Percentiles rank a stretch among this genome's conserved stretches.
Conservation (phyloP, 176 grass and related monocot species). For the Echinochloa phyllopogon region DNA sequence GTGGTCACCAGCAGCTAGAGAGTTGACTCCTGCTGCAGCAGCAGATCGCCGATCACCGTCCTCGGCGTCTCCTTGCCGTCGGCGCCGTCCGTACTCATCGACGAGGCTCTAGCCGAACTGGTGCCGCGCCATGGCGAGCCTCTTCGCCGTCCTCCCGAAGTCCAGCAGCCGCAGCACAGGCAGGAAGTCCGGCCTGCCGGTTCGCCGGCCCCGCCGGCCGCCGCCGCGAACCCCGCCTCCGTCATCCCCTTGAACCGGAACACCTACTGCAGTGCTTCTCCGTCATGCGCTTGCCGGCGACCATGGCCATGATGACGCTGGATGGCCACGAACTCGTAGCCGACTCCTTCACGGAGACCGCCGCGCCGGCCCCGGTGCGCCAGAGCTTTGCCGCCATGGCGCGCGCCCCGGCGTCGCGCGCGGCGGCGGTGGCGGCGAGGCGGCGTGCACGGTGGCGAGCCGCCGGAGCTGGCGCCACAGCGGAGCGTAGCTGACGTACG, state of each 20-base stretch:
- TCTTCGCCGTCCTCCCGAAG: conserved; percentile 42
- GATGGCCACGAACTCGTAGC: conserved; percentile 51
- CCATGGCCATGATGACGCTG: conserved; percentile 67
- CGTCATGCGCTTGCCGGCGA: conserved; percentile 50
- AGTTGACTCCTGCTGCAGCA: conserved; percentile 53
- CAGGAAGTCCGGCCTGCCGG: conserved; percentile 58
- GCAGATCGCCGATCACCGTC: conserved; percentile 61
- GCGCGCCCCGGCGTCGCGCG: conserved; percentile 33
- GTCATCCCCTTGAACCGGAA: conserved; percentile 49
- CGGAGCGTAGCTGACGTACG: conserved; percentile 25
- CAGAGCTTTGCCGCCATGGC: conserved; percentile 40
- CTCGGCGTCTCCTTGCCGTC: background rate
- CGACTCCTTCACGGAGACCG: conserved; percentile 50
- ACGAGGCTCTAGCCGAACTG: conserved; percentile 55
- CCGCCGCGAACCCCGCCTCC: conserved; percentile 40
- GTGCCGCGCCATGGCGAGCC: conserved; percentile 33
- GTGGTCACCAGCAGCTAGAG: background rate
- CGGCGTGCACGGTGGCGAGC: conserved; percentile 55
- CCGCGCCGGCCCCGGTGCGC: background rate
- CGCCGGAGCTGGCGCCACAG: conserved; percentile 77
- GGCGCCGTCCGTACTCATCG: conserved; percentile 48
- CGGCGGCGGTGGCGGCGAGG: conserved; percentile 18
- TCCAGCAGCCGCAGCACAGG: conserved; percentile 55
- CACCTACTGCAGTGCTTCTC: conserved; percentile 37
- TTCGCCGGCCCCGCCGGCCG: conserved; percentile 50